Evolutionary conservation across 2,329 filamentous ascomycete genomes (phyloP), one percentile per base, ranked within the genome.

Genomic region (Exophiala phaeomuriformis): DNA sequence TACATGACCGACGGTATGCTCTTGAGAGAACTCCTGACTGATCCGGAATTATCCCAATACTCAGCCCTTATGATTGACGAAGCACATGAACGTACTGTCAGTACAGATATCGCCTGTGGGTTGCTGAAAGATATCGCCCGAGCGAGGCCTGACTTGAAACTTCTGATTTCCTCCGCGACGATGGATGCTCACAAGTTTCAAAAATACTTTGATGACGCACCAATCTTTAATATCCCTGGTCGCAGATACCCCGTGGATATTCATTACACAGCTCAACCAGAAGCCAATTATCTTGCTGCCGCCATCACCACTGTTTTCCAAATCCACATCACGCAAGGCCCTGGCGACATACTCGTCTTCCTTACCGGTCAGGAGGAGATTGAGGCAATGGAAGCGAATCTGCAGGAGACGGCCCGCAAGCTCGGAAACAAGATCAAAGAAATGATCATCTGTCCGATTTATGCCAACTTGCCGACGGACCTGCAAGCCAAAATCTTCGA

Each of bases 1-100:
- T 97, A 95, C 71, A 91, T 95, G 86, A 98, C 93, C 0, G 93
- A 98, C 65, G 93, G 93, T 67, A 95, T 97, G 86, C 75, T 97
- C 37, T 75, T 97, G 31, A 80, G 90, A 66, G 89, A 95, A 67
- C 86, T 96, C 60, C 81, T 96, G 72, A 91, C 88, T 0, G 89
- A 95, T 64, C 90, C 91, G 0, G 84, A 91, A 61, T 74, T 97
- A 4, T 80, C 82, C 1, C 83, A 82, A 10, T 97, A 97, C 64
- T 87, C 88, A 3, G 88, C 85, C 8, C 72, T 98, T 58, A 96
- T 98, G 85, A 91, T 98, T 52, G 93, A 98, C 67, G 93, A 98
- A 68, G 93, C 93, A 0, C 93, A 98, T 79, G 93, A 98, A 68
- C 79, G 93, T 61, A 95, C 89, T 0, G 79, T 97, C 0, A 83